Base-by-base conservation (phyloP, 2,329 filamentous ascomycete genomes). In the Zymoseptoria ardabiliae region DNA sequence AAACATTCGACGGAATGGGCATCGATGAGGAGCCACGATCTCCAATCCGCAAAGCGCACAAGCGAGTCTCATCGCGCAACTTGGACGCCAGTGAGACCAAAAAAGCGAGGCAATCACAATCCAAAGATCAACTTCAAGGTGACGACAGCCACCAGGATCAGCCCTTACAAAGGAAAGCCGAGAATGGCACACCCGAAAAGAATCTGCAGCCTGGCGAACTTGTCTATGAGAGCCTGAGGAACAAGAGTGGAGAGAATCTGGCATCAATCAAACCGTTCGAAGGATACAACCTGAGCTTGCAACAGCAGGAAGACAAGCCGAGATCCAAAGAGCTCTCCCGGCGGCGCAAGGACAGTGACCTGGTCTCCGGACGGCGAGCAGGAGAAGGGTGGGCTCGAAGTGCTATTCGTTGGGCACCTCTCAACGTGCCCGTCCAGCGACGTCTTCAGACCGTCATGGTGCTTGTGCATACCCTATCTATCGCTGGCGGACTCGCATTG, bases 361-460 rank as follows among this genome's bases (percentile, higher is more conserved):
- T 83, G 58, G 78, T 78, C 54, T 79, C 79, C 60, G 81, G 81
- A 22, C 75, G 79, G 50, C 72, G 75, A 66, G 81, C 81, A n/a
- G 80, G 81, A 41, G 78, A 77, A 52, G 78, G 80, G 25, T 83
- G 81, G 81, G 73, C 78, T 20, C 70, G 64, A 20, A 71, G 71
- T 76, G 78, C 75, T 48, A 90, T 97, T 68, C 85, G 89, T 63
- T 97, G 91, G 80, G 94, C 92, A 6, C 93, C 93, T 17, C 94
- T 92, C 3, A 82, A 91, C 45, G 83, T 93, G 3, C 66, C 79
- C 4, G 68, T 81, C 4, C 77, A 81, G 62, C 75, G 79, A 56
- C 76, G 79, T 22, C 73, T 81, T 5, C 79, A 81, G 62, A 81
- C 78, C 1, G 68, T 75, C 53, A 73, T 78, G 63, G 78, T 81